These are phyloP conservation scores for Lentinula novae-zelandiae DNA, from an alignment of 1,284 basidiomycete genomes.

Conservation along the genomic window DNA sequence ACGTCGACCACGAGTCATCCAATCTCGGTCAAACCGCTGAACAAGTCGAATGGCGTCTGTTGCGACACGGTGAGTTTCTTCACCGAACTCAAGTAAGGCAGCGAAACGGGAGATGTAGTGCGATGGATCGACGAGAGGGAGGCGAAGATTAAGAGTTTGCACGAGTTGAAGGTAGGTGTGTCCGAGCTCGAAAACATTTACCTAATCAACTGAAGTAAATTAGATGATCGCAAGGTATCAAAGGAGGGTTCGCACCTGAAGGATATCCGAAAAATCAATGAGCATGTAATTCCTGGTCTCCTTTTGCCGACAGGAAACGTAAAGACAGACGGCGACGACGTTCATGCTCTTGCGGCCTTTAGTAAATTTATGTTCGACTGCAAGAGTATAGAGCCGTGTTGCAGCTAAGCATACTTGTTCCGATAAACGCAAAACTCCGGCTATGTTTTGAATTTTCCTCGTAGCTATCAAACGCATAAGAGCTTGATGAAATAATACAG, in stretches of 20 bases:
- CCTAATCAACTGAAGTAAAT: constrained; percentile 41
- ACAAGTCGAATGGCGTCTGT: constrained; percentile 94
- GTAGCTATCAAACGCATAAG: constrained; percentile 49
- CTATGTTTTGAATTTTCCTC: constrained; percentile 80
- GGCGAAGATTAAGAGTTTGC: constrained; percentile 82
- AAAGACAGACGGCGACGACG: constrained; percentile 93
- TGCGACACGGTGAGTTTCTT: constrained; percentile 89
- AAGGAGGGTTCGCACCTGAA: constrained; percentile 57
- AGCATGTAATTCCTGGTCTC: constrained; percentile 94
- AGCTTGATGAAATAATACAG: neutral
- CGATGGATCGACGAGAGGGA: constrained; percentile 92
- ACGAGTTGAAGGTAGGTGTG: constrained; percentile 95
- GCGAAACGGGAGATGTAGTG: constrained; percentile 98
- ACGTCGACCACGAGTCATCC: constrained; percentile 94
- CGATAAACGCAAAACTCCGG: constrained; percentile 74
- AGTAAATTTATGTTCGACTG: constrained; percentile 91
- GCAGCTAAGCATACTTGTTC: constrained; percentile 81
- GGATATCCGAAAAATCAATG: constrained; percentile 93
- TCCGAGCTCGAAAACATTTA: constrained; percentile 97
- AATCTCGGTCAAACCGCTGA: constrained; percentile 93
- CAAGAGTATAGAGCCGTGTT: constrained; percentile 88
- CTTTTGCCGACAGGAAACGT: constrained; percentile 90
- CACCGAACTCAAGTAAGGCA: constrained; percentile 94
- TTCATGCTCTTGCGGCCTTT: constrained; percentile 91
- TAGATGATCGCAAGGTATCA: neutral